These are phyloP conservation scores for Yamadazyma scolyti DNA, from an alignment of 805 yeast genomes.

Conservation along the genomic window DNA sequence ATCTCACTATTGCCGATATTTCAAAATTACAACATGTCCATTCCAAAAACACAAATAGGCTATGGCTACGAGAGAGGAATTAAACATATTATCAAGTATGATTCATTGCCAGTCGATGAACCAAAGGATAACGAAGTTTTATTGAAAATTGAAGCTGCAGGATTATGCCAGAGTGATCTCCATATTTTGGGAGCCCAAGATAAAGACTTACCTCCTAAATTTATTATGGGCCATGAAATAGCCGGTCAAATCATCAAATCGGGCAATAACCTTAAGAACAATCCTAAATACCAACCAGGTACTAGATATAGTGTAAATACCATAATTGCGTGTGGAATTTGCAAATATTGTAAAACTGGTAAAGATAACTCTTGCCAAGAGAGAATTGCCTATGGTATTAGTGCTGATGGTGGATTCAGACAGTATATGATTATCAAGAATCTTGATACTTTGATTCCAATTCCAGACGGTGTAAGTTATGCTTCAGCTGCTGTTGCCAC, in stretches of 20 bases:
- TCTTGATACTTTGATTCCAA: slow-evolving; percentile 31
- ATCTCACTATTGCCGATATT: neutral
- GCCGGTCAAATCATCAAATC: slow-evolving; percentile 34
- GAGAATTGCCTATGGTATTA: slow-evolving; percentile 31
- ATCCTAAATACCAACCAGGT: slow-evolving; percentile 24
- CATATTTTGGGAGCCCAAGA: slow-evolving; percentile 27
- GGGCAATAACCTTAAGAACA: slow-evolving; percentile 21
- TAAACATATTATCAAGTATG: slow-evolving; percentile 20
- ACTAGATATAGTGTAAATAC: slow-evolving; percentile 27
- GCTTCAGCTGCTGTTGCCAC: slow-evolving; percentile 40
- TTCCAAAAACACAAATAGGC: slow-evolving; percentile 27
- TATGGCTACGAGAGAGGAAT: slow-evolving; percentile 31
- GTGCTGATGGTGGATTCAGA: slow-evolving; percentile 40
- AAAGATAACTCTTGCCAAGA: slow-evolving; percentile 26
- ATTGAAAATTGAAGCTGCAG: slow-evolving; percentile 40
- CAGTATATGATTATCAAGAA: slow-evolving; percentile 34
- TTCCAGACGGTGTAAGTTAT: slow-evolving; percentile 36
- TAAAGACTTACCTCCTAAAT: slow-evolving; percentile 20
- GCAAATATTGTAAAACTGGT: slow-evolving; percentile 32
- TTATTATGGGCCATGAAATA: slow-evolving; percentile 45
- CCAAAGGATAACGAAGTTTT: slow-evolving; percentile 29
- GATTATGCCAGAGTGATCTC: slow-evolving; percentile 42
- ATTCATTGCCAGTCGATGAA: slow-evolving; percentile 24
- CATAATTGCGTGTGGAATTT: slow-evolving; percentile 30
- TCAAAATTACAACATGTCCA: slow-evolving; percentile 3